Conservation (phyloP, 495 filamentous ascomycete species). For the Barbatosphaeria neglecta region DNA sequence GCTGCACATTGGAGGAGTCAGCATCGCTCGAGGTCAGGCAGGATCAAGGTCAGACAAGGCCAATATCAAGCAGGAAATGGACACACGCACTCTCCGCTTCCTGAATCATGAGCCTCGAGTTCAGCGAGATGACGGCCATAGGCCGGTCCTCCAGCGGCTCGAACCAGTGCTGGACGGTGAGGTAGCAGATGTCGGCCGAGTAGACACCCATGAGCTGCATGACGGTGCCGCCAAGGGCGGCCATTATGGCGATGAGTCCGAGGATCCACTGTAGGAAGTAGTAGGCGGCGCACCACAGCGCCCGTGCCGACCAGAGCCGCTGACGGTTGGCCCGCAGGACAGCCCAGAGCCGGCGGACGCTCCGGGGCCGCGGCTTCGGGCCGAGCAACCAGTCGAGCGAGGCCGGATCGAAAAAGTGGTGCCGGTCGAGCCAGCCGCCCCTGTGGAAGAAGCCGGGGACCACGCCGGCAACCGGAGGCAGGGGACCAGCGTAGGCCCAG, state of each 20-base stretch:
- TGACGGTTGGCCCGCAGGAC: not conserved
- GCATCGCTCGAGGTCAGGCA: not conserved
- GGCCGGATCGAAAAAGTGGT: slow-evolving; percentile 7
- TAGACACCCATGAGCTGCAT: slow-evolving; percentile 26
- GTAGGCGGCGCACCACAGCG: not conserved
- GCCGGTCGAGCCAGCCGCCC: slow-evolving; percentile 6
- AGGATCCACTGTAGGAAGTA: slow-evolving; percentile 7
- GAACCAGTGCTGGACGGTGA: not conserved
- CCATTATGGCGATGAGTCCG: slow-evolving; percentile 17
- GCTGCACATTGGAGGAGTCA: not conserved
- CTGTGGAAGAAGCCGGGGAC: not conserved
- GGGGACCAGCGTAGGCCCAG: slow-evolving; percentile 2
- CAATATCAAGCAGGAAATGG: not conserved
- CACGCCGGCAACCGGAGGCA: not conserved
- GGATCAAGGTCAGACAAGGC: not conserved
- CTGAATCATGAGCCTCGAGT: not conserved
- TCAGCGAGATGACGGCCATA: slow-evolving; percentile 1
- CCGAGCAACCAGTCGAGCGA: not conserved
- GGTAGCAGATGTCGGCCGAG: not conserved
- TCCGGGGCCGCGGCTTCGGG: not conserved
- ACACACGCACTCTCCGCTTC: not conserved
- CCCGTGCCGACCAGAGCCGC: not conserved
- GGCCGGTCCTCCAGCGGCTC: not conserved
- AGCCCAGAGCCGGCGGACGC: not conserved
- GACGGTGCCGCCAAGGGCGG: slow-evolving; percentile 20